Evolutionary conservation across 176 grass and related monocot genomes (phyloP).

Genomic region (Ensete ventricosum): DNA sequence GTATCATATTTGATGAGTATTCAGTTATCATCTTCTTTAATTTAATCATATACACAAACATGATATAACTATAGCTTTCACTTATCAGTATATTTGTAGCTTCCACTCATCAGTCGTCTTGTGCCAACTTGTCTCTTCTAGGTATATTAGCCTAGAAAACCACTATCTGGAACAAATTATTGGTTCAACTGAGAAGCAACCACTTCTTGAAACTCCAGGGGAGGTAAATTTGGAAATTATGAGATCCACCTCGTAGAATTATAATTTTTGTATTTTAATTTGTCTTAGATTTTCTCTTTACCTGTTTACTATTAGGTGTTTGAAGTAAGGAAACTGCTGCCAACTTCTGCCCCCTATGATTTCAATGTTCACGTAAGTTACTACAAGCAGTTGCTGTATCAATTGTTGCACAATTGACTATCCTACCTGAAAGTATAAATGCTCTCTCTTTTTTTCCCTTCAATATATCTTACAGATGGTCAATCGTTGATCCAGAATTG

Average conservation of each 20-base stretch:
- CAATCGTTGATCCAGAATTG: too few species aligned
- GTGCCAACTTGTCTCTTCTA: conserved; percentile 21
- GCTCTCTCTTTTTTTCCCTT: too few species aligned
- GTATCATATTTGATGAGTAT: neutral
- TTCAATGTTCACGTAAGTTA: conserved; percentile 99
- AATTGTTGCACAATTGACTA: neutral
- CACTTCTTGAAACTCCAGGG: conserved; percentile 91
- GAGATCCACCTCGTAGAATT: neutral
- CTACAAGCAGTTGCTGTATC: neutral
- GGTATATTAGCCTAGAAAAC: conserved; percentile 47
- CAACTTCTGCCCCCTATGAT: conserved; percentile 78
- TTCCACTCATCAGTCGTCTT: too few species aligned
- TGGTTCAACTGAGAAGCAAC: conserved; percentile 69
- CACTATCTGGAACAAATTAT: conserved; percentile 50
- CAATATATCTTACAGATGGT: too few species aligned
- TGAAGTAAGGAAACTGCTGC: conserved; percentile 87
- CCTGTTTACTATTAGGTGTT: conserved; percentile 53
- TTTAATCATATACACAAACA: too few species aligned
- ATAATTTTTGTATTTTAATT: conserved; percentile 1
- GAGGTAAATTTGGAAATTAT: conserved; percentile 39
- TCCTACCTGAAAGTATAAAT: neutral
- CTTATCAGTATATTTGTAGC: too few species aligned
- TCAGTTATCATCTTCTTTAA: neutral
- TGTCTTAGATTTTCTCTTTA: conserved; percentile 15
- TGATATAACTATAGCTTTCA: too few species aligned